Conservation (phyloP, 768 basidiomycete genomes). For the Leccinum arenicola region DNA sequence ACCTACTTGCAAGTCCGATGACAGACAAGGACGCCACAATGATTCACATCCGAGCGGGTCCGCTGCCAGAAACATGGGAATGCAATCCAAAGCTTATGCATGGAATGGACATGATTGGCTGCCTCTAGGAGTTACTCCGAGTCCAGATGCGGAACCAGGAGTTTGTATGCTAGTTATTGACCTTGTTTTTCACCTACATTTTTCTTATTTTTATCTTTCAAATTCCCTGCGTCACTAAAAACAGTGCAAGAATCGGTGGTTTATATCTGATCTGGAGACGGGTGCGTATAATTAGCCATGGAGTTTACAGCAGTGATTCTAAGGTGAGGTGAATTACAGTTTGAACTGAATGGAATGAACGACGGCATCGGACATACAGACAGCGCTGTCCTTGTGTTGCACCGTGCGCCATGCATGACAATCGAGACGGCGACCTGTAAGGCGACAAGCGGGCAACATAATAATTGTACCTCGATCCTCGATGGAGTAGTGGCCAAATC, state of each 20-base stretch:
- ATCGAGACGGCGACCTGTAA: not conserved
- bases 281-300: not conserved
- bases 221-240: not conserved
- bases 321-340: not conserved
- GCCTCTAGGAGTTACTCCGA: not conserved
- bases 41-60: not conserved
- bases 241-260: not conserved
- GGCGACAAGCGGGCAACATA: not conserved
- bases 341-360: not conserved
- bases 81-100: not conserved
- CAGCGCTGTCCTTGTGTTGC: not conserved
- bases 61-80: not conserved
- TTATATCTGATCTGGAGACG: not conserved
- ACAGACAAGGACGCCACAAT: not conserved
- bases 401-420: not conserved
- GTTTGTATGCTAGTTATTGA: not conserved
- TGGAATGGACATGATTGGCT: not conserved
- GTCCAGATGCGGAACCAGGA: not conserved
- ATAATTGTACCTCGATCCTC: not conserved
- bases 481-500: not conserved
- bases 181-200: not conserved
- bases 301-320: not conserved
- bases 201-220: not conserved
- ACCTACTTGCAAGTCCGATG: not conserved
- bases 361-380: not conserved